Base-by-base conservation (phyloP, 2,329 filamentous ascomycete genomes). In the Tetracladium maxilliforme region DNA sequence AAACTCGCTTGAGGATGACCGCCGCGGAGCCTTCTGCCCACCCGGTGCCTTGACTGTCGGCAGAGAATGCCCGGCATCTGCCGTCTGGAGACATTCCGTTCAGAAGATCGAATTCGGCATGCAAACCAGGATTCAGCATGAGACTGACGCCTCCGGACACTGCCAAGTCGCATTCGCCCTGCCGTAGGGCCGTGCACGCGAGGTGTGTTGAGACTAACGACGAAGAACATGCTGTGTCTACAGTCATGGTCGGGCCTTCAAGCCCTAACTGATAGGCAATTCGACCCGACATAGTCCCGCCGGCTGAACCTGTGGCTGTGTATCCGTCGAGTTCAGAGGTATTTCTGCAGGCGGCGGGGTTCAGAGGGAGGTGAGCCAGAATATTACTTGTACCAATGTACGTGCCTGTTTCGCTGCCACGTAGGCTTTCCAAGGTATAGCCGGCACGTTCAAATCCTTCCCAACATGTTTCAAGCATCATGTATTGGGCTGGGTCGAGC, bases 1-100 rank as follows among this genome's bases (percentile, higher is more conserved):
- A 47, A 0, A 76, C 44, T 3, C 56, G 56, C 43, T 76, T 77
- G 21, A 78, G 38, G 5, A 75, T 37, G 2, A 77, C 42, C 9
- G 65, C 54, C 0, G 58, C 67, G 14, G 66, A 51, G 2, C 70
- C 73, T 36, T 78, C 72, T 2, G 64, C 67, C 10, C 66, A 53
- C 1, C 54, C 63, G 33, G 71, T 73, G 1, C 69, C 69, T 30
- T 67, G 52, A 0, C 61, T 67, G 4, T 37, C 37, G 4, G 43
- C 40, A 30, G 70, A 66, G 46, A 59, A 68, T 42, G 56, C 56
- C 19, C 49, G 50, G 22, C 51, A 61, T 26, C 47, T 49, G 3
- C 57, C 56, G 34, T 51, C 41, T 2, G 54, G 51, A 24, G 52
- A 57, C 1, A 62, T 43, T 47, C 60, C 59, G 29, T 54, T 39